Percentiles rank a stretch among this genome's conserved stretches.
Evolutionary conservation across 306 rosid genomes (phyloP).

Genomic region (Ochetophila trinervis): DNA sequence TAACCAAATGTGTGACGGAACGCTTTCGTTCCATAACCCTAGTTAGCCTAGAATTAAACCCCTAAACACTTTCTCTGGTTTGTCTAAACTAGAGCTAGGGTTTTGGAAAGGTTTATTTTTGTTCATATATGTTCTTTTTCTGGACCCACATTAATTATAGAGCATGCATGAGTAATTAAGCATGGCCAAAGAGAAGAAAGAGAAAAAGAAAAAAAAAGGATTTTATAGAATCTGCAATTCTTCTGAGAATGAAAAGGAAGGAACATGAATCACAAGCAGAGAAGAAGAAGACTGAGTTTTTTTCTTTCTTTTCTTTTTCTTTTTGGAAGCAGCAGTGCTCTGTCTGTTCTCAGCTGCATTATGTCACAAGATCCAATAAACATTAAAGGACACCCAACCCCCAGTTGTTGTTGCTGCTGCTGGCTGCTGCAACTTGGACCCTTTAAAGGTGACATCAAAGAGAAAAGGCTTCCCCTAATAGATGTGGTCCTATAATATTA

Average conservation of each 20-base stretch:
- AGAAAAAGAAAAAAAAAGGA: constrained; percentile 21
- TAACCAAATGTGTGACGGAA: no score
- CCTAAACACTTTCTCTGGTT: no score
- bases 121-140: no score
- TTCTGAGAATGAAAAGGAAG: constrained; percentile 53
- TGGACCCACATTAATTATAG: no score
- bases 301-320: constrained; percentile 23
- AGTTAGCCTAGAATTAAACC: no score
- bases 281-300: background rate
- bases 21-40: no score
- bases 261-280: constrained; percentile 17
- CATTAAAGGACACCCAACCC: background rate
- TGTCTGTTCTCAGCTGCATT: constrained; percentile 16
- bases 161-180: no score
- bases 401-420: no score
- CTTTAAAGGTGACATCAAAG: background rate
- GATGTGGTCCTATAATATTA: no score
- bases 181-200: background rate
- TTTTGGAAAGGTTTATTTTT: no score
- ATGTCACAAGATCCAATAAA: constrained; percentile 53
- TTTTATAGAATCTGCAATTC: constrained; percentile 38
- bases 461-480: no score
- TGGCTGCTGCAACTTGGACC: constrained; percentile 2
- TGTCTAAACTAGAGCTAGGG: no score
- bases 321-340: background rate